Percentiles rank a stretch among this genome's conserved stretches.
Evolutionary conservation across 1,139 yeast species (phyloP).

Genomic region (Candida anutae): DNA sequence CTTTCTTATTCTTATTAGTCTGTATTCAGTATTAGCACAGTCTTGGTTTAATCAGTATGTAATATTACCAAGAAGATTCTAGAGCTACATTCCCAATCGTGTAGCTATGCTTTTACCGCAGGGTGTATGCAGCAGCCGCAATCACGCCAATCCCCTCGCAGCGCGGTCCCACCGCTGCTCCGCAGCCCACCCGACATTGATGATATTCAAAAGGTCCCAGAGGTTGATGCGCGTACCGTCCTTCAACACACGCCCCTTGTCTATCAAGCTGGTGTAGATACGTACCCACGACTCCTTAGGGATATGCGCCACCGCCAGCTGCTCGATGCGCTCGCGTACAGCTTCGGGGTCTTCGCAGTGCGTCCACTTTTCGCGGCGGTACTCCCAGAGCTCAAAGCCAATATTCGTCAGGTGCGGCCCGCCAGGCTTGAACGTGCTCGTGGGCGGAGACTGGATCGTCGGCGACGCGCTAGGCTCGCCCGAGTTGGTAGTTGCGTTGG

Average conservation of each 20-base stretch:
- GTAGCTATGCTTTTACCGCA: too few relatives aligned
- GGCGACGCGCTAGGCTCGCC: too few relatives aligned
- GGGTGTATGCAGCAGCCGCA: too few relatives aligned
- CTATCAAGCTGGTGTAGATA: conserved; percentile 50
- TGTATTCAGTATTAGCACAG: too few relatives aligned
- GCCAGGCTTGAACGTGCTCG: conserved; percentile 3
- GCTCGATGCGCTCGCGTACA: conserved; percentile 1
- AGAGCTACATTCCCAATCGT: too few relatives aligned
- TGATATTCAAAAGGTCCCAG: conserved; percentile 49
- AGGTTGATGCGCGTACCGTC: conserved; percentile 46
- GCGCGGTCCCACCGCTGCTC: conserved; percentile 59
- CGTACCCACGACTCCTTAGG: conserved; percentile 45
- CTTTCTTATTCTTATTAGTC: neutral
- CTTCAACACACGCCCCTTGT: conserved; percentile 49
- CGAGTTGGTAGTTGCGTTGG: too few relatives aligned
- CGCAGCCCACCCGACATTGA: conserved; percentile 65
- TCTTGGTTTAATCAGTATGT: too few relatives aligned
- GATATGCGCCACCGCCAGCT: conserved; percentile 29
- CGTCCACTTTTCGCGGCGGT: conserved; percentile 54
- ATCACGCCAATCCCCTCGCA: conserved; percentile 39
- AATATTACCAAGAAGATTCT: too few relatives aligned
- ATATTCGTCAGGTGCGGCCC: conserved; percentile 7
- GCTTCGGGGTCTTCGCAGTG: conserved; percentile 11
- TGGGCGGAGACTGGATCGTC: too few relatives aligned
- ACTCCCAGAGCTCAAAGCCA: conserved; percentile 53